Base-by-base conservation (phyloP, 2,329 filamentous ascomycete genomes). In the Fusarium chuoi region DNA sequence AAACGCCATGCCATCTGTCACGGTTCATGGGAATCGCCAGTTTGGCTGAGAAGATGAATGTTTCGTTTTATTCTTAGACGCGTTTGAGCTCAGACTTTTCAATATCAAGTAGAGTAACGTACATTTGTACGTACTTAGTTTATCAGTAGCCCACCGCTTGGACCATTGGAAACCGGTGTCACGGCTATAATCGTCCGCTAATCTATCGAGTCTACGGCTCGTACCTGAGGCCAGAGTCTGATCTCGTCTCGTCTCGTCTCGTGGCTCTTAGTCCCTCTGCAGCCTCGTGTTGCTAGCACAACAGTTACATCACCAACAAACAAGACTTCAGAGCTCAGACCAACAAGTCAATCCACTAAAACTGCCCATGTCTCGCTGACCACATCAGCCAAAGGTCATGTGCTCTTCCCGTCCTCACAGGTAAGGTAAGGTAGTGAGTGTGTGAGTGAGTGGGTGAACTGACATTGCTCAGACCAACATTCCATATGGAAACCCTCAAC, bases 341-440 rank as follows among this genome's bases (percentile, higher is more conserved):
- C 61, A 71, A 36, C 33, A 42, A 49, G 48, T 51, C 52, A 62
- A 54, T 38, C 10, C 26, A 54, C 51, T 22, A 38, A 57, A 48
- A 38, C 54, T 41, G 44, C 46, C 51, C 28, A 64, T 64, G 68
- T 73, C 70, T 72, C 48, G 58, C 52, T 69, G 64, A 61, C 65
- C 69, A 72, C 70, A 72, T 72, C 64, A 48, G 54, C 55, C 62
- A 45, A 46, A 46, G 70, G 65, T 65, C 70, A 73, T 72, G 70
- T 72, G 70, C 69, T 45, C 52, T 57, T 73, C 51, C 70, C 55
- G 69, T 33, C 45, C 64, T 49, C 28, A 49, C 22, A 18, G 28
- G 10, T n/a, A n/a, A 12, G 30, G 36, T 39, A 38, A 20, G 36
- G 36, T 38, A 38, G 8, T n/a, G 7, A 28, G 28, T 6, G 6